Evolutionary conservation across 345 rosid genomes (phyloP).

Genomic region (Ceriops tagal): DNA sequence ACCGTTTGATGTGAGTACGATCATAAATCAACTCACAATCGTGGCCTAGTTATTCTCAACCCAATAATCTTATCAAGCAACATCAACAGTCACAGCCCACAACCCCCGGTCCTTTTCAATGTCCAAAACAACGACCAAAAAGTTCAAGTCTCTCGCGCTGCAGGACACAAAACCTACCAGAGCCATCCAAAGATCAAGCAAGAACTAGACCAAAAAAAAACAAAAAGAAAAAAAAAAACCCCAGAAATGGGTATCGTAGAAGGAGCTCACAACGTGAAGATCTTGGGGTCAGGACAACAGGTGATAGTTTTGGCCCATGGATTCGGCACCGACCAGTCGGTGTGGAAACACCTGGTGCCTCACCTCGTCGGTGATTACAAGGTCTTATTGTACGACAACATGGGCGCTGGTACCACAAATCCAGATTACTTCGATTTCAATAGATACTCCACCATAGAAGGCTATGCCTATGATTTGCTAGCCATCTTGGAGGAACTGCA

Average conservation of each 20-base stretch:
- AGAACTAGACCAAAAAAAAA: no score
- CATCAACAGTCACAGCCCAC: not conserved
- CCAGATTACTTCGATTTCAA: conserved; percentile 83
- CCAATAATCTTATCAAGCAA: conserved; percentile 10
- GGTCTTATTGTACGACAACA: conserved; percentile 72
- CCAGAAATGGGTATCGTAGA: conserved; percentile 63
- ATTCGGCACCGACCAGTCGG: conserved; percentile 90
- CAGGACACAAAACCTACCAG: not conserved
- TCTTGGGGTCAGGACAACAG: conserved; percentile 58
- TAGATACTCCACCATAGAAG: conserved; percentile 70
- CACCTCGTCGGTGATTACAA: conserved; percentile 65
- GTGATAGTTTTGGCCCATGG: conserved; percentile 72
- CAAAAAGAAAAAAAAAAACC: not conserved
- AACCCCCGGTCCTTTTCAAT: not conserved
- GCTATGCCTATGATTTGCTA: conserved; percentile 69
- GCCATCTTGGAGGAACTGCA: conserved; percentile 70
- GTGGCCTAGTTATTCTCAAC: not conserved
- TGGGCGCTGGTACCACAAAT: conserved; percentile 91
- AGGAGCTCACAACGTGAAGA: conserved; percentile 81
- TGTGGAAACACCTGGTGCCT: conserved; percentile 88
- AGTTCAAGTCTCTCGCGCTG: not conserved
- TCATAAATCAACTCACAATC: not conserved
- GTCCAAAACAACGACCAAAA: not conserved
- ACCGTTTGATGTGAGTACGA: not conserved
- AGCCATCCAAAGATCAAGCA: not conserved